Evolutionary conservation across 345 rosid species (phyloP).

Genomic region (Citrus sinensis): DNA sequence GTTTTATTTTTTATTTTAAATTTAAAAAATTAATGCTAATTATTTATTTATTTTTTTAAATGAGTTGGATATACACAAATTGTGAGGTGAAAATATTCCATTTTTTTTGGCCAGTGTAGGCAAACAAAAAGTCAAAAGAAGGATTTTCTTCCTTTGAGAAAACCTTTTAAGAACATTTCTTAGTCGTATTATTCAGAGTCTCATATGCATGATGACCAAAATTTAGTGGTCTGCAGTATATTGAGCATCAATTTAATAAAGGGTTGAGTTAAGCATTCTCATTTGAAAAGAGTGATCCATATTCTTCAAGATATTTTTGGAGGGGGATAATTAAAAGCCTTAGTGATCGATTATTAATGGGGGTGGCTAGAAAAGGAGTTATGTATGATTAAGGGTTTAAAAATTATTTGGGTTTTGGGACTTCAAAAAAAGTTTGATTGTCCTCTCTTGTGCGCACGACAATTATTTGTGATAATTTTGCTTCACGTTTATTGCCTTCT

Average conservation of each 20-base stretch:
- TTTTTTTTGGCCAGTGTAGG: too few species aligned
- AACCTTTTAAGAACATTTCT: background rate
- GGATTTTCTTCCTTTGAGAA: background rate
- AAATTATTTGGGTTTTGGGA: background rate
- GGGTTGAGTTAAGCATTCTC: background rate
- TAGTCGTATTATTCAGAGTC: background rate
- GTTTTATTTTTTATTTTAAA: too few species aligned
- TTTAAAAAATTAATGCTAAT: too few species aligned
- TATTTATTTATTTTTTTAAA: too few species aligned
- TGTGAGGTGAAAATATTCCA: background rate
- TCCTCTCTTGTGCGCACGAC: background rate
- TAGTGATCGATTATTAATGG: slow-evolving; percentile 1
- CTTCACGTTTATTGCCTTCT: background rate
- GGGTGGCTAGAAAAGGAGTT: slow-evolving; percentile 1
- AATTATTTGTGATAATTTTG: background rate
- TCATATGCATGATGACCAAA: background rate
- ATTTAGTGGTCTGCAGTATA: background rate
- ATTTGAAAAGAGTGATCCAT: slow-evolving; percentile 10
- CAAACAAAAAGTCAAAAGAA: background rate
- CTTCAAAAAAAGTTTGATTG: background rate
- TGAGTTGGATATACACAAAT: background rate
- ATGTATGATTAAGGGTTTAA: slow-evolving; percentile 17
- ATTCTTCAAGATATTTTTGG: slow-evolving; percentile 27
- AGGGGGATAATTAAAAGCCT: slow-evolving; percentile 11
- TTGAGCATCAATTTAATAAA: slow-evolving; percentile 1